phyloP scores from a whole-genome alignment of 768 basidiomycete genomes.

The Tulasnella calospora region DNA sequence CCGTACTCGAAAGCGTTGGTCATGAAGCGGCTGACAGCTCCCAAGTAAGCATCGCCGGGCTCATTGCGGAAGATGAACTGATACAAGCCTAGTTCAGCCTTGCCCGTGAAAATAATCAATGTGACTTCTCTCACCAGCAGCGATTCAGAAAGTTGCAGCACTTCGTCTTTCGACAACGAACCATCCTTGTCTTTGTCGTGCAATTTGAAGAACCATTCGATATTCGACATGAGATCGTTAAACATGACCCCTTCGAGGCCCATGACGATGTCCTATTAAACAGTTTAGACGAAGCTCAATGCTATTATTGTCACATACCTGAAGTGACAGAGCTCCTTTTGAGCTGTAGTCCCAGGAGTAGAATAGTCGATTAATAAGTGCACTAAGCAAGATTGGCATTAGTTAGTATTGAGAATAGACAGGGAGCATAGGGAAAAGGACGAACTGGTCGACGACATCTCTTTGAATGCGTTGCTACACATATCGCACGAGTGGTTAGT shows the following conservation, averaged over 20 bases:
- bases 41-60: conserved; percentile 92
- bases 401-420: not conserved
- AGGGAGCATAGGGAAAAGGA: not conserved
- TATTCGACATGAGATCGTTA: conserved; percentile 96
- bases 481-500: conserved; percentile 21
- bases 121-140: conserved; percentile 59
- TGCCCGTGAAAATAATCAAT: not conserved
- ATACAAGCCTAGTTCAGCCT: not conserved
- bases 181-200: conserved; percentile 97
- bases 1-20: conserved; percentile 98
- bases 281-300: not conserved
- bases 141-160: conserved; percentile 90
- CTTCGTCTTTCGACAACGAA: conserved; percentile 91
- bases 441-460: conserved; percentile 77
- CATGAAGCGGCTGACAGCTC: conserved; percentile 94
- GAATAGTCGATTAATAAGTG: conserved; percentile 89
- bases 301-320: conserved; percentile 47
- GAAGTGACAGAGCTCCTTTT: conserved; percentile 81
- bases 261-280: conserved; percentile 69
- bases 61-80: conserved; percentile 99
- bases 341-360: conserved; percentile 87
- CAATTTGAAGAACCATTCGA: conserved; percentile 97
- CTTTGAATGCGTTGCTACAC: conserved; percentile 80
- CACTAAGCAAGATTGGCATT: conserved; percentile 34
- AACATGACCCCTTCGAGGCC: conserved; percentile 91